phyloP scores from a whole-genome alignment of 2,329 filamentous ascomycete species.

The Colletotrichum sp. region DNA sequence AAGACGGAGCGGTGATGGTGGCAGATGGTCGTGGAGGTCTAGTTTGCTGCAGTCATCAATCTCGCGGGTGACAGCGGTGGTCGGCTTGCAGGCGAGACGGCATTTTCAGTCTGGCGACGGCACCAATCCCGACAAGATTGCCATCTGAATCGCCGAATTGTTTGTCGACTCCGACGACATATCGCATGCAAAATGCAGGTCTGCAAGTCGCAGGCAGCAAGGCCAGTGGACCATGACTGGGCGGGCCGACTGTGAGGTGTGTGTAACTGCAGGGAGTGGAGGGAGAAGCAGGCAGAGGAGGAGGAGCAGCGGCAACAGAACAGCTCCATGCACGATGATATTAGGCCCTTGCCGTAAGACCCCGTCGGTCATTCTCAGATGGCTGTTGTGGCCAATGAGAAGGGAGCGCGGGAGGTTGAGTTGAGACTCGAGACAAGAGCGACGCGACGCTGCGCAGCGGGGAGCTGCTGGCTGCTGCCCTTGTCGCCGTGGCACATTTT shows the following conservation, averaged over 20 bases:
- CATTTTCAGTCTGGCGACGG: not conserved
- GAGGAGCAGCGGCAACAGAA: not conserved
- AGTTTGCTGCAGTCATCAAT: conserved; percentile 5
- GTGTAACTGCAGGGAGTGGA: not conserved
- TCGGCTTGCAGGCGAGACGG: not conserved
- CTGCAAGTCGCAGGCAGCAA: not conserved
- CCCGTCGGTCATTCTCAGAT: not conserved
- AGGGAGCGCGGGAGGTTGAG: not conserved
- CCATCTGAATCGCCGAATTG: not conserved
- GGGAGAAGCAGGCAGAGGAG: not conserved
- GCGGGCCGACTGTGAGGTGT: not conserved
- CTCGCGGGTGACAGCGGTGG: not conserved
- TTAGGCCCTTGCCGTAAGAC: conserved; percentile 1
- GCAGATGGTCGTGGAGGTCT: not conserved
- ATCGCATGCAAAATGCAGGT: conserved; percentile 4
- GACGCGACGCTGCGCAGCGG: not conserved
- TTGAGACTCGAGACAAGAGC: conserved; percentile 9
- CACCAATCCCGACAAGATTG: not conserved
- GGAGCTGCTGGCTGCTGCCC: not conserved
- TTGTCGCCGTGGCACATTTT: not conserved
- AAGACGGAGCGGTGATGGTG: not conserved
- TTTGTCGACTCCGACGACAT: not conserved
- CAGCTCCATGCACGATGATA: conserved; percentile 7
- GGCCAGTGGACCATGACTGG: not conserved
- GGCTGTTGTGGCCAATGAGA: not conserved